These are phyloP conservation scores for Elongisporangium anandrum DNA, from an alignment of 352 stramenopile species.

Conservation along the genomic window DNA sequence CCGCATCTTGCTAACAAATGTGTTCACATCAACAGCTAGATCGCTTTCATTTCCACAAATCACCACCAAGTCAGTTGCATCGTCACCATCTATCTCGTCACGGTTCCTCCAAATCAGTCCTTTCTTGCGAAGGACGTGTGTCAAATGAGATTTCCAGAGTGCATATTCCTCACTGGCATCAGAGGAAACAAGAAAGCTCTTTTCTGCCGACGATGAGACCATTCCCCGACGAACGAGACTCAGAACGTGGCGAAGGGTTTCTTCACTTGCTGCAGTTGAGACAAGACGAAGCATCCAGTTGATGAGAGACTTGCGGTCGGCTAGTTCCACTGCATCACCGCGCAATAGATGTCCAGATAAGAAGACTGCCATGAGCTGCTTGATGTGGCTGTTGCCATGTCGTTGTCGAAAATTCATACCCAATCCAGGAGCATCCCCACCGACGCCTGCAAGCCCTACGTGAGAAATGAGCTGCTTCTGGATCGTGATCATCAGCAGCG, in stretches of 20 bases:
- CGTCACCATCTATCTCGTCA: slow-evolving; percentile 2
- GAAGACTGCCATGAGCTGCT: slow-evolving; percentile 80
- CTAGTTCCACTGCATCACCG: slow-evolving; percentile 22
- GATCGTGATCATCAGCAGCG: slow-evolving; percentile 82
- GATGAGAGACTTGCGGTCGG: slow-evolving; percentile 55
- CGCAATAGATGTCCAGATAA: slow-evolving; percentile 44
- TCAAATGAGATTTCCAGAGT: slow-evolving; percentile 7
- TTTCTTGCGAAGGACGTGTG: slow-evolving; percentile 47
- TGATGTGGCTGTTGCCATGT: slow-evolving; percentile 22
- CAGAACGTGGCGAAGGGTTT: slow-evolving; percentile 62
- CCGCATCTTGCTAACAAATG: slow-evolving; percentile 40
- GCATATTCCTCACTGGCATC: background rate
- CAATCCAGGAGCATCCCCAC: background rate
- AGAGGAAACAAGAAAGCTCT: background rate
- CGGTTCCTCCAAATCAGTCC: slow-evolving; percentile 21
- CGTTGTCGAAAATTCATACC: background rate
- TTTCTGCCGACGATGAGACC: slow-evolving; percentile 3
- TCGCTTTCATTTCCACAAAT: background rate
- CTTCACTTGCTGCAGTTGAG: slow-evolving; percentile 50
- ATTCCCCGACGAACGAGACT: slow-evolving; percentile 51
- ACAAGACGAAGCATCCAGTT: slow-evolving; percentile 68
- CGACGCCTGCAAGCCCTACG: slow-evolving; percentile 11
- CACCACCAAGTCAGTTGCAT: background rate
- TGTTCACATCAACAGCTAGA: slow-evolving; percentile 22
- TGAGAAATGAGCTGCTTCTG: slow-evolving; percentile 73